phyloP scores from a whole-genome alignment of 2,329 filamentous ascomycete genomes.

The Macrophomina tecta region DNA sequence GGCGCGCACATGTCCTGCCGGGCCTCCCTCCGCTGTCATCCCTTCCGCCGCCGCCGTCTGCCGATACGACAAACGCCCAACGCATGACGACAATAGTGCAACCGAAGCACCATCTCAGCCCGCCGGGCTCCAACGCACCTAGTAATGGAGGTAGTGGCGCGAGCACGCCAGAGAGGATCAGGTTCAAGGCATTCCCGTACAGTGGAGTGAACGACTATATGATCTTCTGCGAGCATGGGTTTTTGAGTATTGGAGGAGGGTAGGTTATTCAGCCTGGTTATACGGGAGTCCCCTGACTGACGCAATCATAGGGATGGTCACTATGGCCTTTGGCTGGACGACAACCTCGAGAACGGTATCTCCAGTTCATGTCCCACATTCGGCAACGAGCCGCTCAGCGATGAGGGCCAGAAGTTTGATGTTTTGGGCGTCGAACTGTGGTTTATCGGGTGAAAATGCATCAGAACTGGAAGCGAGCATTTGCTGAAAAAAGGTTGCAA shows the following conservation, averaged over 20 bases:
- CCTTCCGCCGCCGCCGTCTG: conserved; percentile 73
- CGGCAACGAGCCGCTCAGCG: conserved; percentile 91
- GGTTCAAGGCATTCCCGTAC: conserved; percentile 97
- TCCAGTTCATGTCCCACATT: conserved; percentile 88
- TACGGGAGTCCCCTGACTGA: not conserved
- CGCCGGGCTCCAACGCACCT: conserved; percentile 33
- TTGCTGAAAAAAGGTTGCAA: not conserved
- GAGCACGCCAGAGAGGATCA: conserved; percentile 73
- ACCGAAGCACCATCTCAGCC: conserved; percentile 39
- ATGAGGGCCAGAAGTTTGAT: conserved; percentile 90
- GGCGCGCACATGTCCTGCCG: conserved; percentile 74
- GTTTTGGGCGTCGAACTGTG: conserved; percentile 91
- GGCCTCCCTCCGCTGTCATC: conserved; percentile 55
- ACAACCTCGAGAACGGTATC: conserved; percentile 81
- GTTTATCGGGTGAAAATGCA: conserved; percentile 70
- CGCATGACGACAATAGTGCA: conserved; percentile 65
- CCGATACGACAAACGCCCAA: conserved; percentile 66
- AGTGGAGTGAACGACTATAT: conserved; percentile 96
- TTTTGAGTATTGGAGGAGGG: conserved; percentile 84
- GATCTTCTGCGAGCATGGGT: conserved; percentile 87
- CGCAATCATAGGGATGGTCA: conserved; percentile 68
- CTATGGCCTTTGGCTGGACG: conserved; percentile 93
- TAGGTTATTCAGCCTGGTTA: conserved; percentile 43
- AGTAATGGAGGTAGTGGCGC: conserved; percentile 51
- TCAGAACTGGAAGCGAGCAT: not conserved